phyloP scores from a whole-genome alignment of 2,329 filamentous ascomycete species.

The Pseudogymnoascus pannorum region DNA sequence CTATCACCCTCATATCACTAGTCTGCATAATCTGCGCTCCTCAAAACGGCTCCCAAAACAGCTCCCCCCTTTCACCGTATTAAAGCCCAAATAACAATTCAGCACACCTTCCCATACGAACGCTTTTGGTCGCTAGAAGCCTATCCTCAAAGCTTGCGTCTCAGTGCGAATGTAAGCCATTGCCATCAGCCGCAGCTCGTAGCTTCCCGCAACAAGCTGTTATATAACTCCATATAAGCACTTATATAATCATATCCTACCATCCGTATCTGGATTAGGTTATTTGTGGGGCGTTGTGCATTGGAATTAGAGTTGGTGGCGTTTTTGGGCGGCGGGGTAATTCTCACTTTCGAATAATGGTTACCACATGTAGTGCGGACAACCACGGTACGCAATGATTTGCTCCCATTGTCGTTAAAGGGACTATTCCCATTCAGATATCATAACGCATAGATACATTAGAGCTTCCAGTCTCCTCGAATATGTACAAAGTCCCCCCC shows the following conservation, averaged over 20 bases:
- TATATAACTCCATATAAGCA: not conserved
- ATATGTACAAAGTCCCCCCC: not conserved
- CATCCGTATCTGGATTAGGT: not conserved
- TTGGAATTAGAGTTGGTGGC: not conserved
- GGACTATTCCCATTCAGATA: not conserved
- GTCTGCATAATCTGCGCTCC: conserved; percentile 10
- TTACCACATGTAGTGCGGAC: not conserved
- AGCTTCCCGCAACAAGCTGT: not conserved
- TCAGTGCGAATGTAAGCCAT: not conserved
- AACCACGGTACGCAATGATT: not conserved
- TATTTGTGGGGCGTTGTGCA: not conserved
- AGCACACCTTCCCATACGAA: conserved; percentile 8
- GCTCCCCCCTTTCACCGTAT: not conserved
- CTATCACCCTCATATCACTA: conserved; percentile 10
- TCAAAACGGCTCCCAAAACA: conserved; percentile 7
- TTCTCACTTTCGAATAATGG: not conserved
- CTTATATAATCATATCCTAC: not conserved
- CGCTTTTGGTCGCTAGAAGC: not conserved
- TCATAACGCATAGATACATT: not conserved
- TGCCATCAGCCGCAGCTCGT: not conserved
- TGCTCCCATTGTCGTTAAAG: not conserved
- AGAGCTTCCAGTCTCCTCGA: not conserved
- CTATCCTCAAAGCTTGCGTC: not conserved
- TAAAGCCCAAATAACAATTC: conserved; percentile 10
- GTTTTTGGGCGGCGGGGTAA: not conserved